Evolutionary conservation across 768 basidiomycete genomes (phyloP).

Genomic region (Hebeloma cylindrosporum): DNA sequence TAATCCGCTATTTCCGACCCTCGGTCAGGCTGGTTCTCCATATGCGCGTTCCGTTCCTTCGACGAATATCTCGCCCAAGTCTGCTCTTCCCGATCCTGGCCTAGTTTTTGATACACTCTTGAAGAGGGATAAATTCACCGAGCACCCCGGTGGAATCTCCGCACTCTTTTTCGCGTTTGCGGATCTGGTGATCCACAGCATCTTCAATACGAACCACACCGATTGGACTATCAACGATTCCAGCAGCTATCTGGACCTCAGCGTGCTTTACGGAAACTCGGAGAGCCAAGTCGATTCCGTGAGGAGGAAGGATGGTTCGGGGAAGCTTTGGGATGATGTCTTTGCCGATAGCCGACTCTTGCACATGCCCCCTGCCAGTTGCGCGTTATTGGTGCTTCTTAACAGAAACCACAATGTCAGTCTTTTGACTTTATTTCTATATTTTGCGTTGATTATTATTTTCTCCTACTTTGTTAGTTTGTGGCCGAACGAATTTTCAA

Average conservation of each 20-base stretch:
- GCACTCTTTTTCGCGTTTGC: constrained; percentile 80
- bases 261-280: constrained; percentile 68
- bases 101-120: constrained; percentile 74
- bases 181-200: constrained; percentile 69
- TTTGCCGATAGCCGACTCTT: constrained; percentile 68
- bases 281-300: constrained; percentile 47
- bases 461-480: constrained; percentile 42
- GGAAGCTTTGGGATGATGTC: constrained; percentile 63
- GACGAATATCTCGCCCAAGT: constrained; percentile 37
- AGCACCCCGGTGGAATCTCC: constrained; percentile 70
- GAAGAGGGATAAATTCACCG: constrained; percentile 43
- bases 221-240: constrained; percentile 59
- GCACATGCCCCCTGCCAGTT: constrained; percentile 70
- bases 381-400: constrained; percentile 68
- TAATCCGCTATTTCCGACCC: constrained; percentile 50
- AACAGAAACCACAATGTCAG: constrained; percentile 74
- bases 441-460: constrained; percentile 10
- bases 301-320: constrained; percentile 63
- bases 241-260: constrained; percentile 76
- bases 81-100: constrained; percentile 61
- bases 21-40: constrained; percentile 61
- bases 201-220: constrained; percentile 57
- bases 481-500: constrained; percentile 64
- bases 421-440: constrained; percentile 9
- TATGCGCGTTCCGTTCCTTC: constrained; percentile 70